These are phyloP conservation scores for Lizonia empirigonia DNA, from an alignment of 2,329 filamentous ascomycete genomes.

Conservation along the genomic window DNA sequence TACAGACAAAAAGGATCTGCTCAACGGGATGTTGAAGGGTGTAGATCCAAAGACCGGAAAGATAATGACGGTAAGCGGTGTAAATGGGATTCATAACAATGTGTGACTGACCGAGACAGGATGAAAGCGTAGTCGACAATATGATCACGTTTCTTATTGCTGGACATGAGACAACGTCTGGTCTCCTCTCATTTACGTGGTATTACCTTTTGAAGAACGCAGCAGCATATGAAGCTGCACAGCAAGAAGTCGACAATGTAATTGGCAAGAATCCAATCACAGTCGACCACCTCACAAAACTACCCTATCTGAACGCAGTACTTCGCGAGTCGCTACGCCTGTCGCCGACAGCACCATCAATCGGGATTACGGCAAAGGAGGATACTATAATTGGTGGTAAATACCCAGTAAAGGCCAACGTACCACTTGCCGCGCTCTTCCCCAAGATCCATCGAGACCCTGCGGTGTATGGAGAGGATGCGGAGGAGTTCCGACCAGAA, in stretches of 20 bases:
- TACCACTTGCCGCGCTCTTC: constrained; percentile 41
- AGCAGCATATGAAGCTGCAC: constrained; percentile 54
- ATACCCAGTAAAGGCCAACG: constrained; percentile 45
- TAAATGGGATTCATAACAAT: too few relatives aligned
- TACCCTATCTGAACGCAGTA: constrained; percentile 61
- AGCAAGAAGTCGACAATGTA: constrained; percentile 61
- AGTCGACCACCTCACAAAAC: constrained; percentile 56
- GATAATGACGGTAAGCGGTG: constrained; percentile 50
- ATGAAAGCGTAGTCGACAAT: constrained; percentile 69
- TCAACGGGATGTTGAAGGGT: constrained; percentile 64
- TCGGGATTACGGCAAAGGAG: constrained; percentile 46
- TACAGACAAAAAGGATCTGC: constrained; percentile 63
- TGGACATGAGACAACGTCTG: constrained; percentile 48
- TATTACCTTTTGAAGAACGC: constrained; percentile 61
- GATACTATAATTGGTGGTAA: constrained; percentile 46
- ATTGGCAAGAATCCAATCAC: constrained; percentile 55
- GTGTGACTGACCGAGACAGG: constrained; percentile 29
- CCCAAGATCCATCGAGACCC: constrained; percentile 51
- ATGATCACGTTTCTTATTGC: constrained; percentile 69
- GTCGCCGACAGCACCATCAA: constrained; percentile 60
- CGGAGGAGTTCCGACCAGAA: constrained; percentile 53
- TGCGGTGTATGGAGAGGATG: constrained; percentile 52
- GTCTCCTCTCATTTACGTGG: constrained; percentile 52
- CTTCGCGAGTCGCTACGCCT: constrained; percentile 63
- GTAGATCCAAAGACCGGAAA: constrained; percentile 67